Conservation (phyloP, 371 early-diverging fungal species). For the Actinomortierella wolfii region DNA sequence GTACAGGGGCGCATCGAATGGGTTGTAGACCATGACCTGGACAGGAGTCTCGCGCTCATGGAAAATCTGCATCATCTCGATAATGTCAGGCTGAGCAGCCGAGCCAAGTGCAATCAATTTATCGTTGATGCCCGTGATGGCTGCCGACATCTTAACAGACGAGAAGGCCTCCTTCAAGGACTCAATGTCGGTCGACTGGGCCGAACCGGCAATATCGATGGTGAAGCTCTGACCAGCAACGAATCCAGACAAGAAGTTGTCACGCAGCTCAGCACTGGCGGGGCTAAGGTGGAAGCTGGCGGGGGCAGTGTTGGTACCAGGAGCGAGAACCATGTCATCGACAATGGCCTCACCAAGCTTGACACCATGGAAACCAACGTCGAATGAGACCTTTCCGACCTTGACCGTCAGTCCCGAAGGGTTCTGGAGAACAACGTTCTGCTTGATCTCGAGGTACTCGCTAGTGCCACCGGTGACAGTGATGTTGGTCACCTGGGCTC, state of each 20-base stretch:
- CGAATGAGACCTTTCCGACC: constrained; percentile 55
- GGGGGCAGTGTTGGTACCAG: constrained; percentile 53
- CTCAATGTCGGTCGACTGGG: constrained; percentile 46
- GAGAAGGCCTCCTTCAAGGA: constrained; percentile 55
- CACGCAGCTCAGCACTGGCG: constrained; percentile 15
- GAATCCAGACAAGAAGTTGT: constrained; percentile 33
- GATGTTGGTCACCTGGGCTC: constrained; percentile 48
- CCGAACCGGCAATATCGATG: constrained; percentile 50
- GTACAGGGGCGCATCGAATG: constrained; percentile 50
- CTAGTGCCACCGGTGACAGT: constrained; percentile 52
- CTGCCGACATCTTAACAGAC: constrained; percentile 49
- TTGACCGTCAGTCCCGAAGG: constrained; percentile 61
- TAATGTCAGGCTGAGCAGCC: constrained; percentile 19
- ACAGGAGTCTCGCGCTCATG: constrained; percentile 31
- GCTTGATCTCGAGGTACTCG: constrained; percentile 47
- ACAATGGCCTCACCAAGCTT: constrained; percentile 44
- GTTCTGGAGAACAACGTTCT: constrained; percentile 52
- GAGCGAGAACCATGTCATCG: constrained; percentile 47
- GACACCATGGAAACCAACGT: constrained; percentile 47
- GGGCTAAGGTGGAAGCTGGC: constrained; percentile 47
- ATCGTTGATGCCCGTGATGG: constrained; percentile 50
- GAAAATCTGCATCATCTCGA: constrained; percentile 15
- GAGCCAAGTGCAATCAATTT: constrained; percentile 45
- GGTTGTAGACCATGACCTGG: constrained; percentile 53
- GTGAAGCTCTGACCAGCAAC: constrained; percentile 46